These are phyloP conservation scores for Pythium dissimile DNA, from an alignment of 352 stramenopile species.

Conservation along the genomic window DNA sequence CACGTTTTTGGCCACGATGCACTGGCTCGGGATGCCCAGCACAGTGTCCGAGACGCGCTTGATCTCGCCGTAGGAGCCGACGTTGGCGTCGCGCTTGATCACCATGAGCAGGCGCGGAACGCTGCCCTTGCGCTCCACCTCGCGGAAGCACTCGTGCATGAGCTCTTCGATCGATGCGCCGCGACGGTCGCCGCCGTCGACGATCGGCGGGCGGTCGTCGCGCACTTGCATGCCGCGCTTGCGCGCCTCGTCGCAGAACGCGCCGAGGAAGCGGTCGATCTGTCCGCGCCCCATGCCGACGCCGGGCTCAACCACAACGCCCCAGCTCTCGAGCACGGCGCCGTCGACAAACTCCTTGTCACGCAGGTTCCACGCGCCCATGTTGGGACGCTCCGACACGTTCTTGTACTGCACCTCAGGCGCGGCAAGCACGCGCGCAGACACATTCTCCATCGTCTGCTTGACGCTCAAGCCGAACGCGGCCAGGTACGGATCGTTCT, in stretches of 20 bases:
- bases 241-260: conserved; percentile 30
- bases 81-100: conserved; percentile 24
- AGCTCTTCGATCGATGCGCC: conserved; percentile 47
- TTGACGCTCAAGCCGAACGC: conserved; percentile 65
- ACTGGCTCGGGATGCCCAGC: conserved; percentile 43
- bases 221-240: conserved; percentile 40
- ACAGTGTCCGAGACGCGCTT: conserved; percentile 40
- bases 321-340: conserved; percentile 49
- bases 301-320: conserved; percentile 36
- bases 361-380: conserved; percentile 73
- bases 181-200: conserved; percentile 37
- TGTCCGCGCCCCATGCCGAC: background rate
- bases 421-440: conserved; percentile 47
- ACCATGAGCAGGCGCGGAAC: conserved; percentile 31
- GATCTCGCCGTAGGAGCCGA: conserved; percentile 30
- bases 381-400: conserved; percentile 52
- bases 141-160: conserved; percentile 53
- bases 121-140: conserved; percentile 28
- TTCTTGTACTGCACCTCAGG: conserved; percentile 65
- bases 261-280: conserved; percentile 41
- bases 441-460: conserved; percentile 40
- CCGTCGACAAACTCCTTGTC: conserved; percentile 67
- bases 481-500: conserved; percentile 60
- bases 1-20: conserved; percentile 35
- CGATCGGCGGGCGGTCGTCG: conserved; percentile 34